Base-by-base conservation (phyloP, 108 stramenopile genomes). In the Cylindrotheca fusiformis region DNA sequence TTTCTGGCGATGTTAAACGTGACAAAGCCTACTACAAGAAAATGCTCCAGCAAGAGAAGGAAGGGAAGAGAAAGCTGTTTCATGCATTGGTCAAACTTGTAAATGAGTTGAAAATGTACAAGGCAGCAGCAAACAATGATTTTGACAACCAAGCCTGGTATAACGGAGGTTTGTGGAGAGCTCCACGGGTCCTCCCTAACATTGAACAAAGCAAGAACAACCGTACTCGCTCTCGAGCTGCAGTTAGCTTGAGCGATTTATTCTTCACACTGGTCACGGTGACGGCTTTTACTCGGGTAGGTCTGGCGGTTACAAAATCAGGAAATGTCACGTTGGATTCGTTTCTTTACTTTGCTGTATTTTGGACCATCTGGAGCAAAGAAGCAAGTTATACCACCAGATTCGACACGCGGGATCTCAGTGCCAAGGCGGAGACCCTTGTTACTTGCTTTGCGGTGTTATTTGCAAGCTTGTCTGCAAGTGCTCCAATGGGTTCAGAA, bases 351-450 rank as follows among this genome's bases (percentile, higher is more conserved):
- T 92, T 88, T 77, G 85, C 85, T n/a, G 71, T 88, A 22, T 92
- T 92, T 77, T 92, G 85, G 84, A 75, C 66, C 45, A 83, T 92
- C 21, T 92, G 87, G 87, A 60, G 73, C 55, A 92, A 92, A 72
- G 85, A 92, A 60, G 82, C 83, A 0, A 51, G 59, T 28, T 92
- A 87, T 54, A 75, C 75, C 19, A 92, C 87, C 5, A 68, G 90
- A 21, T 92, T 92, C 51, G 90, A 92, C 62, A 88, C 87, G 14
- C 80, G 85, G 20, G 90, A 92, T 58, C 63, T 92, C 50, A 83
- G 79, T 44, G 82, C 82, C n/a, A 81, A 86, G 22, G 30, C 81
- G 0, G 78, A 69, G 46, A 86, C 84, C 3, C 50, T 92, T 23
- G 48, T 88, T 59, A 81, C 81, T 6, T 92, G 90, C 69, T 88